Percentiles rank a stretch among this genome's conserved stretches.
Evolutionary conservation across 257 asterid species (phyloP).

Genomic region (Anisodus acutangulus): DNA sequence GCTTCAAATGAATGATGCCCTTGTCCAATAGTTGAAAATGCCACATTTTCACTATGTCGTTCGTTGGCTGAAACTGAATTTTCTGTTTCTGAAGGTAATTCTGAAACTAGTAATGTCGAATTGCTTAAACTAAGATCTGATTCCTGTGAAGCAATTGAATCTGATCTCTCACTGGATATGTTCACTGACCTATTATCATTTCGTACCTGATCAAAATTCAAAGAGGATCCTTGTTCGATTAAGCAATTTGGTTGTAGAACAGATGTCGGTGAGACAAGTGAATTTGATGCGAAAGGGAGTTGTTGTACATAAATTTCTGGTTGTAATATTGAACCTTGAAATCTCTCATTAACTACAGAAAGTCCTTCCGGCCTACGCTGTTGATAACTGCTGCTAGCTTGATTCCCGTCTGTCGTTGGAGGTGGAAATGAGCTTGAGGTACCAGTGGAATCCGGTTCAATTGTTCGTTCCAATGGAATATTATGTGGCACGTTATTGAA

Average conservation of each 20-base stretch:
- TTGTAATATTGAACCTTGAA: slow-evolving; percentile 9
- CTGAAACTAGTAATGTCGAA: not conserved
- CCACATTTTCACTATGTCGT: slow-evolving; percentile 1
- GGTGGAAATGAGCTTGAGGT: slow-evolving; percentile 34
- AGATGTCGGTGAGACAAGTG: slow-evolving; percentile 7
- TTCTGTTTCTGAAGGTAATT: slow-evolving; percentile 28
- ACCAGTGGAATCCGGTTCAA: slow-evolving; percentile 27
- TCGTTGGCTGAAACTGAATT: slow-evolving; percentile 5
- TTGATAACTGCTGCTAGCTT: slow-evolving; percentile 20
- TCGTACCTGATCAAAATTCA: slow-evolving; percentile 17
- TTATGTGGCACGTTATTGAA: slow-evolving; percentile 10
- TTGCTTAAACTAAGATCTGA: slow-evolving; percentile 27
- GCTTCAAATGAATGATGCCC: slow-evolving; percentile 19
- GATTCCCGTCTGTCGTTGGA: slow-evolving; percentile 36
- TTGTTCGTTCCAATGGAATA: slow-evolving; percentile 27
- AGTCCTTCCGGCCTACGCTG: slow-evolving; percentile 23
- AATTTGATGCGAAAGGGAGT: not conserved
- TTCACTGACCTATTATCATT: slow-evolving; percentile 25
- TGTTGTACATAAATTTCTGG: slow-evolving; percentile 17
- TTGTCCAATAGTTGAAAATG: slow-evolving; percentile 25
- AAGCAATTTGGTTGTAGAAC: slow-evolving; percentile 23
- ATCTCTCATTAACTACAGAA: not conserved
- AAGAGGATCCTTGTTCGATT: slow-evolving; percentile 21
- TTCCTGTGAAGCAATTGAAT: slow-evolving; percentile 29
- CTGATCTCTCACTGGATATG: slow-evolving; percentile 21